These are phyloP conservation scores for Musa itinerans DNA, from an alignment of 176 grass and related monocot genomes.

Conservation along the genomic window DNA sequence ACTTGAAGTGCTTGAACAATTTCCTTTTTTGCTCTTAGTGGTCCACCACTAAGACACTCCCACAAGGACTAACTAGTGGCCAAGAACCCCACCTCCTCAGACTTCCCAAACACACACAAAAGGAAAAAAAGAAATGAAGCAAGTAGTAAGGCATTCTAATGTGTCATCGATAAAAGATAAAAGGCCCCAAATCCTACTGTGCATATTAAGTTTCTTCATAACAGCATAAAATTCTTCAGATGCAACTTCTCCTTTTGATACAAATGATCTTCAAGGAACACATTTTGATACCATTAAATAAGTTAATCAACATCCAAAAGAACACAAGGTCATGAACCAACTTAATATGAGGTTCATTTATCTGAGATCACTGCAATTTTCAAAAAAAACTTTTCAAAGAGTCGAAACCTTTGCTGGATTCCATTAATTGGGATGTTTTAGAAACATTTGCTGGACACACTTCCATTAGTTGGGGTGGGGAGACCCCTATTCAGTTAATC, in stretches of 20 bases:
- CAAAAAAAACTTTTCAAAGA: too few species aligned
- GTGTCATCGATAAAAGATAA: neutral
- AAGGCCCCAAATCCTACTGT: constrained; percentile 45
- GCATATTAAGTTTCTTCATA: constrained; percentile 74
- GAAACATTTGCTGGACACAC: too few species aligned
- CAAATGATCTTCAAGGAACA: constrained; percentile 63
- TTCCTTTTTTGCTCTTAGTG: constrained; percentile 54
- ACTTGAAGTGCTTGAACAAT: constrained; percentile 57
- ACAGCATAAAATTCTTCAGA: constrained; percentile 64
- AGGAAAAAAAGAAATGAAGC: neutral
- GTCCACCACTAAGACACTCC: constrained; percentile 89
- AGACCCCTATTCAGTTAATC: too few species aligned
- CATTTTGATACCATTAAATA: constrained; percentile 18
- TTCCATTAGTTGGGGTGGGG: too few species aligned
- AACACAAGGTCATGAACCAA: too few species aligned
- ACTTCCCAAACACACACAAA: neutral
- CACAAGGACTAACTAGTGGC: constrained; percentile 56
- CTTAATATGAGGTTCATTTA: too few species aligned
- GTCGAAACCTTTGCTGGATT: too few species aligned
- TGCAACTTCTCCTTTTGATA: constrained; percentile 63
- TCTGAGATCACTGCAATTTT: too few species aligned
- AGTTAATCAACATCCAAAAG: neutral
- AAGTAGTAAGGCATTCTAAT: neutral
- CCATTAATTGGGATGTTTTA: too few species aligned
- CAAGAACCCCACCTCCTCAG: constrained; percentile 87